These are phyloP conservation scores for Phytophthora megakarya DNA, from an alignment of 352 stramenopile genomes.

Conservation along the genomic window DNA sequence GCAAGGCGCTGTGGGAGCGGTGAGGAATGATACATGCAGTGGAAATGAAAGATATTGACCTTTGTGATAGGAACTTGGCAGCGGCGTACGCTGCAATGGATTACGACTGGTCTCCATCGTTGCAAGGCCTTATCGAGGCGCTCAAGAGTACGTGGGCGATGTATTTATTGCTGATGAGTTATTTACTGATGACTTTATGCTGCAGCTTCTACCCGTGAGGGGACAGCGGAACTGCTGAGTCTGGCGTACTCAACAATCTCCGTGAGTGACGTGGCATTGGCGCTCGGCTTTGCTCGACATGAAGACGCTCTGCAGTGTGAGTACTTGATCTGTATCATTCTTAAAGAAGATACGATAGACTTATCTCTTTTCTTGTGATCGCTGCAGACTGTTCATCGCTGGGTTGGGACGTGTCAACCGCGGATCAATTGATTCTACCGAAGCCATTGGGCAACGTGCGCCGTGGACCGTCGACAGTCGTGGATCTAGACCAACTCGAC, in stretches of 20 bases:
- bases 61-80: conserved; percentile 46
- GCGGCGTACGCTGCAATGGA: conserved; percentile 62
- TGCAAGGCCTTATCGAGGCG: conserved; percentile 47
- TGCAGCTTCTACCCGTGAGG: conserved; percentile 58
- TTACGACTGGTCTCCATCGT: conserved; percentile 46
- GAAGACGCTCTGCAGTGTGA: conserved; percentile 53
- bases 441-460: conserved; percentile 42
- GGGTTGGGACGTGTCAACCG: conserved; percentile 48
- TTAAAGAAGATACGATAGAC: background rate
- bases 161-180: background rate
- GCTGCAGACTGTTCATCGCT: conserved; percentile 53
- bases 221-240: conserved; percentile 58
- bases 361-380: conserved; percentile 3
- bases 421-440: conserved; percentile 48
- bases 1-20: conserved; percentile 70
- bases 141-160: conserved; percentile 46
- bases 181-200: background rate
- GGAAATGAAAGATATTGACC: background rate
- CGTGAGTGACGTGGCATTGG: conserved; percentile 44
- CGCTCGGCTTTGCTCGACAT: conserved; percentile 56
- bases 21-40: conserved; percentile 15
- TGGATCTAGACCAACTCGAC: conserved; percentile 66
- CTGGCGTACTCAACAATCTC: conserved; percentile 67
- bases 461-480: conserved; percentile 17
- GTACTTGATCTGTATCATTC: conserved; percentile 8